Base-by-base conservation (phyloP, 306 rosid species). In the Senna tora region DNA sequence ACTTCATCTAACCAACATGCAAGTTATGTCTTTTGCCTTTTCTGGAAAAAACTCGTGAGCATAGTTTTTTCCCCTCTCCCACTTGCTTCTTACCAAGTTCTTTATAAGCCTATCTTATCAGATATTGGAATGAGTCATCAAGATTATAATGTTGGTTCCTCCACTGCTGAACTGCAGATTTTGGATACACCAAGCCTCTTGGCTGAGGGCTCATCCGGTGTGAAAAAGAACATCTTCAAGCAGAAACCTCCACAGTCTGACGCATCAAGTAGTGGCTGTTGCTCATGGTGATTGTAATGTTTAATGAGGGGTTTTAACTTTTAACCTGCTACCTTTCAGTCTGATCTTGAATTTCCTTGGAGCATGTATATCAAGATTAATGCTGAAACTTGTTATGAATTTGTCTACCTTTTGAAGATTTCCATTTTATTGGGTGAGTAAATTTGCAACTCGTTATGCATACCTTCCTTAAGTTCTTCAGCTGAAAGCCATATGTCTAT, bases 171-270 rank as follows among this genome's bases (percentile, higher is more conserved):
- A 58, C 21, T 78, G 77, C 81, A 90, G 93, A 84, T 90, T 73
- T 80, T 90, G 87, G 96, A 90, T n/a, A 85, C 91, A 36, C 93
- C 96, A 9, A 90, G 89, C 65, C 96, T 90, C 28, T 69, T 90
- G 80, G 79, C 87, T 5, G 91, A 82, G 74, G 91, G 93, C 58
- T 85, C 93, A 5, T 83, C 90, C 0, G 89, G 93, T 49, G 77
- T 86, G 78, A 87, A 82, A 68, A 90, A 82, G 84, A 84, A 84
- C 84, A 86, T 90, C 64, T 87, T 90, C 84, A 84, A 84, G 70
- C 77, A 84, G 79, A 86, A 84, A 63, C 79, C 89, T 16, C 72
- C 76, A 0, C 20, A 80, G 28, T 17, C 89, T 63, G 84, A 72
- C 80, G 93, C 80, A 16, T 66, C 91, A 66, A 56, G 50, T 41